These are phyloP conservation scores for Jacaranda mimosifolia DNA, from an alignment of 257 asterid species.

Conservation along the genomic window DNA sequence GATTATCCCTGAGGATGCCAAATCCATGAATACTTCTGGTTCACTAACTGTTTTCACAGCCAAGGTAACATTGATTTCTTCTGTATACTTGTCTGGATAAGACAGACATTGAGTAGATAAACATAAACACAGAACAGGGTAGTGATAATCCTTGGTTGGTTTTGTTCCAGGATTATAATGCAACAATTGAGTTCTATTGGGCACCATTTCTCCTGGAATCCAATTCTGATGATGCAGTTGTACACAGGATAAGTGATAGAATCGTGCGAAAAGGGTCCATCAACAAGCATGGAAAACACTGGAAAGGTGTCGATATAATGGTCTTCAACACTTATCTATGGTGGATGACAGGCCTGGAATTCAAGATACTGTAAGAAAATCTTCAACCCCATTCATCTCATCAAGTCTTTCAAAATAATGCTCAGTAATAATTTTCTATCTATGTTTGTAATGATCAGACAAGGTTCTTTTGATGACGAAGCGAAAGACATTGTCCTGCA, in stretches of 20 bases:
- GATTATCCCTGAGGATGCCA: constrained; percentile 64
- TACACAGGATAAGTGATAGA: constrained; percentile 53
- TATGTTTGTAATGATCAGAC: constrained; percentile 36
- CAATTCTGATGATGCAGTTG: constrained; percentile 57
- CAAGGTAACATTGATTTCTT: constrained; percentile 54
- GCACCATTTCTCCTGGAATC: constrained; percentile 73
- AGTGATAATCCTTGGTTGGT: neutral
- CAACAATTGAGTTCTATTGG: constrained; percentile 71
- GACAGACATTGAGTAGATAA: no score
- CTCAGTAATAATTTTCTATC: neutral
- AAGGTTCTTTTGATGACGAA: constrained; percentile 56
- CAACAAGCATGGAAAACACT: constrained; percentile 61
- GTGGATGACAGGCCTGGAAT: constrained; percentile 65
- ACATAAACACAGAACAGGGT: no score
- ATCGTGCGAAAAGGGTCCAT: constrained; percentile 63
- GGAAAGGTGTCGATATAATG: constrained; percentile 68
- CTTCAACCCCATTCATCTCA: neutral
- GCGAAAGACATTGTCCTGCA: constrained; percentile 53
- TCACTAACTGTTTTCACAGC: constrained; percentile 75
- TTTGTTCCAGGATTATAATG: constrained; percentile 55
- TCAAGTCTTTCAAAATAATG: neutral
- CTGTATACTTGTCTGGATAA: neutral
- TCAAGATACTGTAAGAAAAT: constrained; percentile 49
- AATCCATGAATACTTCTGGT: constrained; percentile 70
- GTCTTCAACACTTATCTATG: constrained; percentile 70